Conservation (phyloP, 2,329 filamentous ascomycete genomes). For the Fusarium sp. region DNA sequence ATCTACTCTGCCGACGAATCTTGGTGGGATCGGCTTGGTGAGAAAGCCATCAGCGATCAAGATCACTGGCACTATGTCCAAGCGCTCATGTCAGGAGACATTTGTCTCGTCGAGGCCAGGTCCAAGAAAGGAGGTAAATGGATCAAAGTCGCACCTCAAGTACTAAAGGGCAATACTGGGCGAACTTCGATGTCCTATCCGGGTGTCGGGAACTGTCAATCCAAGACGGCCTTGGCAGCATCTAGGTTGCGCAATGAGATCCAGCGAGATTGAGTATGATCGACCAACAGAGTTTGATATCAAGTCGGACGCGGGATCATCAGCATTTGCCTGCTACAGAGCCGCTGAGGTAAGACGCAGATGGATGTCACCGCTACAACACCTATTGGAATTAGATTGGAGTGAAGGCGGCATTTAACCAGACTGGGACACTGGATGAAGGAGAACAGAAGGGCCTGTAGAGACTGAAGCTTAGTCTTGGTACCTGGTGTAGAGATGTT, state of each 20-base stretch:
- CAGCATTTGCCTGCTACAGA: neutral
- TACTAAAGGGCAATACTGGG: neutral
- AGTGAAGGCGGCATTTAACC: neutral
- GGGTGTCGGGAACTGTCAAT: constrained; percentile 3
- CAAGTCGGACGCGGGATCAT: neutral
- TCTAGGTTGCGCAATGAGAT: constrained; percentile 30
- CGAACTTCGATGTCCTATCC: neutral
- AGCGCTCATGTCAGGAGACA: constrained; percentile 32
- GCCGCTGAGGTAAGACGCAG: neutral
- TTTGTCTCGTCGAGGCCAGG: constrained; percentile 35
- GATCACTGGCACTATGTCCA: constrained; percentile 29
- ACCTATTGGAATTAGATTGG: neutral
- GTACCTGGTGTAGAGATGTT: neutral
- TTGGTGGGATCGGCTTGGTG: constrained; percentile 29
- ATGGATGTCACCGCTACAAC: neutral
- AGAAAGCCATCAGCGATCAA: constrained; percentile 4
- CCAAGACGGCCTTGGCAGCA: neutral
- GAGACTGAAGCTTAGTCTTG: neutral
- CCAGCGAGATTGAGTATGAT: neutral
- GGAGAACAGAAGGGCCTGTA: neutral
- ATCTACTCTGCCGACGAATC: neutral
- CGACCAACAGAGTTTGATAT: neutral
- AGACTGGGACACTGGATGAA: neutral
- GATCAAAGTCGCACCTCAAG: constrained; percentile 12
- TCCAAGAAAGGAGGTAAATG: constrained; percentile 31